Evolutionary conservation across 768 basidiomycete species (phyloP).

Genomic region (Strobilomyces echinocephalus): DNA sequence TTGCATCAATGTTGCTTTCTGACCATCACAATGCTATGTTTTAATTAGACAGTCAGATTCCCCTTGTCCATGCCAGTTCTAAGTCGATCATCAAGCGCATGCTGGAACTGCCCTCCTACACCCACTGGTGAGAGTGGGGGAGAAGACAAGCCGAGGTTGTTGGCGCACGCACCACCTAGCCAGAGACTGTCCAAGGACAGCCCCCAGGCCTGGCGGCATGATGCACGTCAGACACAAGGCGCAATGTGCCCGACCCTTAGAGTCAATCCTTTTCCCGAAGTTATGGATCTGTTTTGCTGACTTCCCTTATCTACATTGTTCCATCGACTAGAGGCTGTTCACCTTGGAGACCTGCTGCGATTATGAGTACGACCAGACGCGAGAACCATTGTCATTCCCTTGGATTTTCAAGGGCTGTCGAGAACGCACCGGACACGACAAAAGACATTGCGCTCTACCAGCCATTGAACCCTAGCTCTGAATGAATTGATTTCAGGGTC

Average conservation of each 20-base stretch:
- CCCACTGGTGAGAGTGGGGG: too few species aligned
- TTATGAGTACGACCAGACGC: conserved; percentile 70
- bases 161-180: too few species aligned
- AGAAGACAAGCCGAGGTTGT: too few species aligned
- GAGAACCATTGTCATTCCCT: conserved; percentile 66
- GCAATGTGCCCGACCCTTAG: conserved; percentile 59
- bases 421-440: conserved; percentile 64
- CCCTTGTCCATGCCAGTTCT: too few species aligned
- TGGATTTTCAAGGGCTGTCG: conserved; percentile 28
- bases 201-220: too few species aligned
- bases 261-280: conserved; percentile 77
- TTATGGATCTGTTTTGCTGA: conserved; percentile 79
- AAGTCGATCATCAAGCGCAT: too few species aligned
- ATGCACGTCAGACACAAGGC: neutral
- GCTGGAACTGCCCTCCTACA: too few species aligned
- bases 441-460: conserved; percentile 27
- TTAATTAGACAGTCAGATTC: too few species aligned
- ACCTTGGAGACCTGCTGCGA: conserved; percentile 79
- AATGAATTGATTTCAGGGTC: conserved; percentile 68
- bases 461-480: conserved; percentile 62
- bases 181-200: too few species aligned
- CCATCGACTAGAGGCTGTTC: conserved; percentile 78
- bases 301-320: conserved; percentile 80
- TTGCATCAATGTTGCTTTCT: too few species aligned
- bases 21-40: too few species aligned